Evolutionary conservation across 768 basidiomycete species (phyloP).

Genomic region (Pulveroboletus sp.): DNA sequence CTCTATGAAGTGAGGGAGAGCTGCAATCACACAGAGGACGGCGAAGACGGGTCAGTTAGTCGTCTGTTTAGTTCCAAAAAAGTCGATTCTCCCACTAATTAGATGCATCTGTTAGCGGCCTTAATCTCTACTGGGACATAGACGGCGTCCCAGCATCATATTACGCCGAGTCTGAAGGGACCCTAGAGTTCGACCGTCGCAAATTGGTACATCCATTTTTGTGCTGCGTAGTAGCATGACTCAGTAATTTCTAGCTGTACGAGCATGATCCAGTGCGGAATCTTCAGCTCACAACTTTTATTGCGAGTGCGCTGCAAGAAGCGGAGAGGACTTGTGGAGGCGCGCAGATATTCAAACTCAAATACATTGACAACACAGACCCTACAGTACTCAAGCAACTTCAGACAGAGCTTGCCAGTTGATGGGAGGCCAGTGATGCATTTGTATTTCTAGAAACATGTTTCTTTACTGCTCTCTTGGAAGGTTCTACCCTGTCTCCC

Average conservation of each 20-base stretch:
- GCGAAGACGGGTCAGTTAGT: conserved; percentile 33
- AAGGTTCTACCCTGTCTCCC: background rate
- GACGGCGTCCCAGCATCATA: conserved; percentile 53
- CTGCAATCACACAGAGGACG: conserved; percentile 33
- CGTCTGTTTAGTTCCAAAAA: too few relatives aligned
- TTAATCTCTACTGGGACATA: conserved; percentile 68
- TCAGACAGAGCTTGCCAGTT: conserved; percentile 41
- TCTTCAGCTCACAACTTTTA: conserved; percentile 54
- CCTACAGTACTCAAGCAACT: conserved; percentile 71
- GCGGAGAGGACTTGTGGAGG: conserved; percentile 62
- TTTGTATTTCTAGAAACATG: background rate
- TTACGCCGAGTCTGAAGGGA: conserved; percentile 62
- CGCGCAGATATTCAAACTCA: conserved; percentile 49
- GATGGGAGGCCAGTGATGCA: background rate
- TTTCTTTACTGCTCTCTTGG: background rate
- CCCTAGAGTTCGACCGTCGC: conserved; percentile 72
- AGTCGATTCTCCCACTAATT: background rate
- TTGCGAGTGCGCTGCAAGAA: conserved; percentile 55
- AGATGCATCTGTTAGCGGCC: conserved; percentile 18
- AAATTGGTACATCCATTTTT: conserved; percentile 47
- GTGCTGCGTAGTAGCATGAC: background rate
- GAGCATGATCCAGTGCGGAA: conserved; percentile 70
- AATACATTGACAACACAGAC: conserved; percentile 64
- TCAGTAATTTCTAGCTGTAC: conserved; percentile 48
- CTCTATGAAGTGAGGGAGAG: conserved; percentile 83